Evolutionary conservation across 108 stramenopile species (phyloP).

Genomic region (Cyclotella kingstonii): DNA sequence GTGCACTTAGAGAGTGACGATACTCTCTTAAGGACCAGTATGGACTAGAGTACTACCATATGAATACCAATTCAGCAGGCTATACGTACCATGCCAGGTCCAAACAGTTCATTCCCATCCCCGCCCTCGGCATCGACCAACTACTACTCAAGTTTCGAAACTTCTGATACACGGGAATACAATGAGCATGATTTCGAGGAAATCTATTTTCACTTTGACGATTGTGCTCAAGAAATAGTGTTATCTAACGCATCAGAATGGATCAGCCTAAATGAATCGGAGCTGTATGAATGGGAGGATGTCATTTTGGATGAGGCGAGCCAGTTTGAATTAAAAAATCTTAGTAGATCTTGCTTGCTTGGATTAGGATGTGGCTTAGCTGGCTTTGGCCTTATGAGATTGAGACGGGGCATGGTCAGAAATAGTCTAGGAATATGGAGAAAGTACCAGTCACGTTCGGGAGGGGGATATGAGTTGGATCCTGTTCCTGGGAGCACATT

Average conservation of each 20-base stretch:
- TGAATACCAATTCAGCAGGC: no score
- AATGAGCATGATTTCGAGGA: conserved; percentile 32
- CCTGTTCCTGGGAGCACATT: conserved; percentile 1
- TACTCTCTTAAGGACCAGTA: no score
- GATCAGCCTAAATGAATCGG: conserved; percentile 1
- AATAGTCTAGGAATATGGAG: conserved; percentile 1
- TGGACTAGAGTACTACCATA: no score
- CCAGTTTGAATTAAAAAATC: conserved; percentile 10
- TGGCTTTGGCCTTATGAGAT: conserved; percentile 10
- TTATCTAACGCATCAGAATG: conserved; percentile 17
- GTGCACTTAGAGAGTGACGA: no score
- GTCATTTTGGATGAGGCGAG: conserved; percentile 19
- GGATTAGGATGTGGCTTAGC: conserved; percentile 16
- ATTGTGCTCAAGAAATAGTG: conserved; percentile 18
- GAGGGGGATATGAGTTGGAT: conserved; percentile 34
- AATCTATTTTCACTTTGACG: conserved; percentile 40
- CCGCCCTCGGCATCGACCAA: conserved; percentile 9
- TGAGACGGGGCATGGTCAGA: conserved; percentile 3
- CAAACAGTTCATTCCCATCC: neutral
- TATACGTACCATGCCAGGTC: no score
- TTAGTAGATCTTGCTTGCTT: conserved; percentile 13
- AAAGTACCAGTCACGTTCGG: conserved; percentile 1
- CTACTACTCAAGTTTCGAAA: neutral
- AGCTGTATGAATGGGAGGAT: conserved; percentile 23
- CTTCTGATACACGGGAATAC: conserved; percentile 5